Conservation (phyloP, 805 yeast species). For the Candida michaelii region DNA sequence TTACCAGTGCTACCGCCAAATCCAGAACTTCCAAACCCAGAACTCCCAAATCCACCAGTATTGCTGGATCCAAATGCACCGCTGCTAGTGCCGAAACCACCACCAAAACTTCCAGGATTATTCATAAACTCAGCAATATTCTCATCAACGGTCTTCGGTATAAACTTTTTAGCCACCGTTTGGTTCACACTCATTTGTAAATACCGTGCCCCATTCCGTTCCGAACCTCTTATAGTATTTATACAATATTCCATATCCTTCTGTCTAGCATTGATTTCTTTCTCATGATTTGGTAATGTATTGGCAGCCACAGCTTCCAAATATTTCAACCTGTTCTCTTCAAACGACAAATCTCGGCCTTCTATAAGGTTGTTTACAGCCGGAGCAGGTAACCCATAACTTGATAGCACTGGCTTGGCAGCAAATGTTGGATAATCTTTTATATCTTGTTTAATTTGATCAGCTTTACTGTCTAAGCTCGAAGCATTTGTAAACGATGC, state of each 20-base stretch:
- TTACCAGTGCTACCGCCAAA: constrained; percentile 4
- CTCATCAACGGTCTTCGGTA: constrained; percentile 28
- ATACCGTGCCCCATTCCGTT: constrained; percentile 55
- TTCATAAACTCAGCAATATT: constrained; percentile 24
- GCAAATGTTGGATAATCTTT: constrained; percentile 23
- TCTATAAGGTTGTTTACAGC: constrained; percentile 48
- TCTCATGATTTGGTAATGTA: constrained; percentile 37
- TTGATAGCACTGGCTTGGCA: constrained; percentile 36
- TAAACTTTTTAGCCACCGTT: constrained; percentile 25
- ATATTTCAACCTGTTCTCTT: constrained; percentile 50
- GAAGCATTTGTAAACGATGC: constrained; percentile 16
- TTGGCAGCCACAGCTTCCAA: constrained; percentile 41
- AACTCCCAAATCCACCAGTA: constrained; percentile 13
- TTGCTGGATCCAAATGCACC: constrained; percentile 10
- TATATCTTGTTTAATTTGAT: constrained; percentile 24
- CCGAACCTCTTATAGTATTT: constrained; percentile 34
- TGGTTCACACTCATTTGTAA: constrained; percentile 46
- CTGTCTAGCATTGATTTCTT: constrained; percentile 40
- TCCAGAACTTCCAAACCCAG: constrained; percentile 13
- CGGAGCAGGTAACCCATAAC: constrained; percentile 50
- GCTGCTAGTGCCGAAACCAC: constrained; percentile 1
- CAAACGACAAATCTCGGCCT: constrained; percentile 54
- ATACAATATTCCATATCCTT: constrained; percentile 49
- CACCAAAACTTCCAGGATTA: constrained; percentile 18
- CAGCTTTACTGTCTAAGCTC: constrained; percentile 18